Base-by-base conservation (phyloP, 163 green algal species). In the Chloromonas sp. region DNA sequence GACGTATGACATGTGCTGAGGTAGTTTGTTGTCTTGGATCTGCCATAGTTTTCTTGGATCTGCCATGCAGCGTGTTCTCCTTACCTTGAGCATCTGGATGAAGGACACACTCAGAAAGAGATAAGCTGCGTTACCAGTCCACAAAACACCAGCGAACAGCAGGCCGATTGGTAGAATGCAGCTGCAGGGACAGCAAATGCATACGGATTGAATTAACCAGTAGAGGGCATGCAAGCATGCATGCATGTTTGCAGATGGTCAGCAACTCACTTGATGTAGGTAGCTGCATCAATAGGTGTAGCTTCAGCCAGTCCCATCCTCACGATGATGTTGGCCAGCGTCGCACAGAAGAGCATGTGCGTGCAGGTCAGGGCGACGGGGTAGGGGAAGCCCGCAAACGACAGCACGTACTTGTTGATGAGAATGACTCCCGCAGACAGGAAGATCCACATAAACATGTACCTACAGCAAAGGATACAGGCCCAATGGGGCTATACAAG, bases 51-150 rank as follows among this genome's bases (percentile, higher is more conserved):
- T 36, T 36, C 36, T 36, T 36, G 36, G 36, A 36, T 36, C 36
- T 36, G 36, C 36, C 36, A 36, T 36, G 36, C 36, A 36, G 36
- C 36, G 36, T 36, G 36, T 36, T 11, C 77, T 8, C 0, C 84
- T 87, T 87, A 88, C 92, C 91, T 98, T 98, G 58, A 95, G 84
- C 95, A 98, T 98, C 82, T 98, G 95, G 79, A 98, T 97, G 89
- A 98, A 98, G 0, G 92, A 95, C 0, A 98, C 95, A 13, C 87
- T 94, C 2, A 98, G 89, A 84, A 97, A 96, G 1, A 98, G 82
- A 91, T 97, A 98, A 0, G 95, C 92, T 13, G 94, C 91, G 81
- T 97, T 98, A 62, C 93, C 92, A 3, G 96, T 88, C 95, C 96
- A 98, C 1, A 98, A 88, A 2, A 88, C 95, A 3, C 89, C 86